A percentile compares a stretch with the other conserved stretches of the same genome.
These are phyloP conservation scores for Tirmania nivea DNA, from an alignment of 495 filamentous ascomycete species.

Conservation along the genomic window DNA sequence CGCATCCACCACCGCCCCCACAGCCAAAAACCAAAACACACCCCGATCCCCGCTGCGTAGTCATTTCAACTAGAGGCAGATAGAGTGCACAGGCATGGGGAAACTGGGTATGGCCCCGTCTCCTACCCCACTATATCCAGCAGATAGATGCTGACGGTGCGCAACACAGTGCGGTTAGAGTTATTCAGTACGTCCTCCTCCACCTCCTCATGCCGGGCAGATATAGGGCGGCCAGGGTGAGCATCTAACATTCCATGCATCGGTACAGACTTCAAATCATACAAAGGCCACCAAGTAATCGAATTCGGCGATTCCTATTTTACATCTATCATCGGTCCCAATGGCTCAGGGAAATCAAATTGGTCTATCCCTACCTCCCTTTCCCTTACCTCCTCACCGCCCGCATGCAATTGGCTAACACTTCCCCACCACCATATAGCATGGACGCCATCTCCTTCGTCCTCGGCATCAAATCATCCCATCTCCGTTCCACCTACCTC, in stretches of 20 bases:
- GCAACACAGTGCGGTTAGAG: slow-evolving; percentile 51
- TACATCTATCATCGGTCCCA: slow-evolving; percentile 96
- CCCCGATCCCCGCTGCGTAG: no score
- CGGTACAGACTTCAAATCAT: slow-evolving; percentile 70
- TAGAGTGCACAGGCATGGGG: neutral
- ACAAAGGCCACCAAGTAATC: slow-evolving; percentile 81
- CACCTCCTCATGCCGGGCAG: neutral
- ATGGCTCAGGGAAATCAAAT: slow-evolving; percentile 99
- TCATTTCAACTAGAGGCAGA: no score
- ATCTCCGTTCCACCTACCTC: slow-evolving; percentile 84
- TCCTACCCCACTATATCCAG: neutral
- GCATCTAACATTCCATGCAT: slow-evolving; percentile 2
- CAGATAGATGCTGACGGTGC: neutral
- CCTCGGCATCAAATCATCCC: slow-evolving; percentile 91
- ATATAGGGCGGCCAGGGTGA: slow-evolving; percentile 2
- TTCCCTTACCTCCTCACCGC: neutral
- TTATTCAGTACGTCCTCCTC: slow-evolving; percentile 51
- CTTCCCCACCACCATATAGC: slow-evolving; percentile 24
- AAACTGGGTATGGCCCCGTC: neutral
- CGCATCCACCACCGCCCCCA: no score
- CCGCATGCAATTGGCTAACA: neutral
- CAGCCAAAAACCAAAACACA: no score
- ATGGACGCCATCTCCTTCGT: slow-evolving; percentile 99
- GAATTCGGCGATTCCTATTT: slow-evolving; percentile 98
- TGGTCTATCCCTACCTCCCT: slow-evolving; percentile 38